Evolutionary conservation across 2,329 filamentous ascomycete species (phyloP).

Genomic region (Leptographium procerum): DNA sequence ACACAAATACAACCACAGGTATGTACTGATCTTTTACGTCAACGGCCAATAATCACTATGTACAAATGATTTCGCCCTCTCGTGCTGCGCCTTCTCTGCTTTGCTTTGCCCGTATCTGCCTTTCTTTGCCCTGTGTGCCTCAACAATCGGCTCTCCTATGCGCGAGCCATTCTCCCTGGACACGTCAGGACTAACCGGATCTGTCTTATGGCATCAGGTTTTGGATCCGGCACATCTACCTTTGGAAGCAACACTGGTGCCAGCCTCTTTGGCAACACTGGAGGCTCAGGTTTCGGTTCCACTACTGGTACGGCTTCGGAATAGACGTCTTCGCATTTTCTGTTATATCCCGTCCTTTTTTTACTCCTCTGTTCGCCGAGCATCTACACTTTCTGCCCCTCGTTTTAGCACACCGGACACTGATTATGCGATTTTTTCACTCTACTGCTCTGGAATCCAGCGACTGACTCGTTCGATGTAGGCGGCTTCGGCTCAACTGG

Average conservation of each 20-base stretch:
- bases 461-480: neutral
- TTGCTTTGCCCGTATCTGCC: neutral
- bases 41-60: neutral
- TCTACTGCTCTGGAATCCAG: neutral
- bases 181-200: conserved; percentile 13
- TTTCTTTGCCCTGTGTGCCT: conserved; percentile 5
- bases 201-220: conserved; percentile 14
- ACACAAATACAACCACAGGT: conserved; percentile 36
- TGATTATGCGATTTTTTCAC: neutral
- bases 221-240: conserved; percentile 24
- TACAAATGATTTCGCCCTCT: neutral
- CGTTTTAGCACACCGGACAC: neutral
- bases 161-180: conserved; percentile 1
- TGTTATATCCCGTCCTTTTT: neutral
- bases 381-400: neutral
- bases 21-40: conserved; percentile 23
- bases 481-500: conserved; percentile 18
- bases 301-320: conserved; percentile 12
- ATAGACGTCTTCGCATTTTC: neutral
- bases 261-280: conserved; percentile 32
- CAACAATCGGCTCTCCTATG: neutral
- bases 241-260: conserved; percentile 26
- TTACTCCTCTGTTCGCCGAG: neutral
- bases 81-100: conserved; percentile 9
- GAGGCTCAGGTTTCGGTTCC: conserved; percentile 12